Percentiles rank a stretch among this genome's conserved stretches.
phyloP scores from a whole-genome alignment of 495 filamentous ascomycete species.

The Venustampulla echinocandica region DNA sequence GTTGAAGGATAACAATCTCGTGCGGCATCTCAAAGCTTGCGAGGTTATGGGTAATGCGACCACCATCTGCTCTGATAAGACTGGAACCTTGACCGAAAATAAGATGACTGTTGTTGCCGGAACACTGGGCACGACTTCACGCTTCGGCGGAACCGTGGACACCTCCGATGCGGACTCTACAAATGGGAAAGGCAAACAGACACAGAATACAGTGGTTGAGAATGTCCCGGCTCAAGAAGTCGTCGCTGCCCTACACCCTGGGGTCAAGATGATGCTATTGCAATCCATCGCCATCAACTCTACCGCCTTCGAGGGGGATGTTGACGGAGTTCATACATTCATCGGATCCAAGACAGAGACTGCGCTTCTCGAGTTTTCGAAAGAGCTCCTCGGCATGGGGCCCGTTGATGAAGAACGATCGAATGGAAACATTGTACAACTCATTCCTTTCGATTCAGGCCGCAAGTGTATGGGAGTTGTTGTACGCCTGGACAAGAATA shows the following conservation, averaged over 20 bases:
- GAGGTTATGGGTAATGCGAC: conserved; percentile 99
- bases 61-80: conserved; percentile 94
- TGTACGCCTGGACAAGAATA: conserved; percentile 54
- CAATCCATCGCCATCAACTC: conserved; percentile 80
- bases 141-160: conserved; percentile 43
- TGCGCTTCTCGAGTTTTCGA: conserved; percentile 66
- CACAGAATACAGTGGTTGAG: conserved; percentile 23
- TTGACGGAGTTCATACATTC: conserved; percentile 60
- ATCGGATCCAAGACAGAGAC: conserved; percentile 91
- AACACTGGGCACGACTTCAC: conserved; percentile 57
- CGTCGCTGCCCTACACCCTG: conserved; percentile 44
- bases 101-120: conserved; percentile 84
- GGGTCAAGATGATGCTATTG: conserved; percentile 54
- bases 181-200: conserved; percentile 23
- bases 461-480: conserved; percentile 87
- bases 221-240: conserved; percentile 44
- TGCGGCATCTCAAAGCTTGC: conserved; percentile 83
- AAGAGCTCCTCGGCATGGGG: conserved; percentile 68
- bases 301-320: conserved; percentile 79
- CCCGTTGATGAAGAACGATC: conserved; percentile 60
- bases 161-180: conserved; percentile 14
- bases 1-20: conserved; percentile 91
- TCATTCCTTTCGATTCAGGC: conserved; percentile 78
- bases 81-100: conserved; percentile 88
- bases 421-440: conserved; percentile 58